Evolutionary conservation across 257 asterid species (phyloP).

Genomic region (Avicennia marina): DNA sequence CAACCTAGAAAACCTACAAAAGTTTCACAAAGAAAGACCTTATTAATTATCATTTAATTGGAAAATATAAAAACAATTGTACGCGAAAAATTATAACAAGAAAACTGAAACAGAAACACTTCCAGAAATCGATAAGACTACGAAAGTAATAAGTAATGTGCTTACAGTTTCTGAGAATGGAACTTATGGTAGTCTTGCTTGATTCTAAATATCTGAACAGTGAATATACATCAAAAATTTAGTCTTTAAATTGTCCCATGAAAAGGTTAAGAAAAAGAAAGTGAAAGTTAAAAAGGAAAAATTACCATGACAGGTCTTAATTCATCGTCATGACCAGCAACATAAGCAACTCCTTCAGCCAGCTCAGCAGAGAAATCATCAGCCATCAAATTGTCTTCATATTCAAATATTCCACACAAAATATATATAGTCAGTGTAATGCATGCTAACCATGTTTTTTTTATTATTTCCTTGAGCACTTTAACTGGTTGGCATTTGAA

Average conservation of each 20-base stretch:
- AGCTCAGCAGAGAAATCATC: constrained; percentile 96
- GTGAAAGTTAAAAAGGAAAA: background rate
- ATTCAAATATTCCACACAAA: constrained; percentile 11
- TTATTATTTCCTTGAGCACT: constrained; percentile 7
- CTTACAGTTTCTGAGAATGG: constrained; percentile 82
- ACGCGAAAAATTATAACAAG: background rate
- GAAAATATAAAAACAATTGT: constrained; percentile 5
- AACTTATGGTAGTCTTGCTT: constrained; percentile 93
- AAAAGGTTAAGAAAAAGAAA: background rate
- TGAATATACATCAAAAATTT: background rate
- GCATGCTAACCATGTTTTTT: constrained; percentile 12
- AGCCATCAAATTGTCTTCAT: constrained; percentile 72
- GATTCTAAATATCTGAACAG: constrained; percentile 64
- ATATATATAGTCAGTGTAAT: background rate
- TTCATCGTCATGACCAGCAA: constrained; percentile 90
- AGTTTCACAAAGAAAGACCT: background rate
- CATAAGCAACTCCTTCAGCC: constrained; percentile 89
- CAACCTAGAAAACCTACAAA: constrained; percentile 58
- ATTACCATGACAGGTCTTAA: constrained; percentile 83
- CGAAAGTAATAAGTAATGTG: background rate
- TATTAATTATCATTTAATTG: background rate
- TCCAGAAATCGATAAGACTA: constrained; percentile 7
- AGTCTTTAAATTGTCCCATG: background rate
- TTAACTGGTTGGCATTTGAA: constrained; percentile 14
- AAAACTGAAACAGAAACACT: background rate